These are phyloP conservation scores for Penicillium pulvis DNA, from an alignment of 495 filamentous ascomycete genomes.

Conservation along the genomic window DNA sequence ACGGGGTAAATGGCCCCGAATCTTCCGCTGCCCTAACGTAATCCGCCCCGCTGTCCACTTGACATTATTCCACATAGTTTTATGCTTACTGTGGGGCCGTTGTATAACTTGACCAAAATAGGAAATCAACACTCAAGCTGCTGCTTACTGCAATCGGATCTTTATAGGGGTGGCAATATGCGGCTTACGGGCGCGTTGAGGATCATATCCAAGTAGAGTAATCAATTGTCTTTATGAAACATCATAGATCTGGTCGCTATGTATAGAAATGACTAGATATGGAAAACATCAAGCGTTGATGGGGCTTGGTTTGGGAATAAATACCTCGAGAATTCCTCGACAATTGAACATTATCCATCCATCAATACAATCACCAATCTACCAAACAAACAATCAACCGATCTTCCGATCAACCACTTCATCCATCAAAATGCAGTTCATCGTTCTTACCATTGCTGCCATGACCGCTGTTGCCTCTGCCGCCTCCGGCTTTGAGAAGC, in stretches of 20 bases:
- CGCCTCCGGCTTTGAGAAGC: background rate
- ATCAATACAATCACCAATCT: background rate
- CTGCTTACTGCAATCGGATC: background rate
- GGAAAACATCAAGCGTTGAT: background rate
- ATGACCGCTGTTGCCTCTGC: background rate
- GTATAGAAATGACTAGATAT: background rate
- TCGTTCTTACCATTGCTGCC: background rate
- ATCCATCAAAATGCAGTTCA: background rate
- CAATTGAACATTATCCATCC: background rate
- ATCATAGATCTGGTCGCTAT: background rate
- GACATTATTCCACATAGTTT: no score
- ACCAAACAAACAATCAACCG: conserved; percentile 1
- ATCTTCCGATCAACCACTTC: background rate
- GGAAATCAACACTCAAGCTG: background rate
- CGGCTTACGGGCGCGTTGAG: background rate
- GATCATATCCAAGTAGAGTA: background rate
- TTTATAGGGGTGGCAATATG: no score
- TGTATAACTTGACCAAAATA: background rate
- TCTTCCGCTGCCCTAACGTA: no score
- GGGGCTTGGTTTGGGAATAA: background rate
- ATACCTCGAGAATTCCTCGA: background rate
- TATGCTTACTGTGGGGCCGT: no score
- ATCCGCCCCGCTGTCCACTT: no score
- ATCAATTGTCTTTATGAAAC: background rate
- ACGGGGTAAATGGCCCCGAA: no score